phyloP scores from a whole-genome alignment of 805 yeast genomes.

The Saturnispora bothae region DNA sequence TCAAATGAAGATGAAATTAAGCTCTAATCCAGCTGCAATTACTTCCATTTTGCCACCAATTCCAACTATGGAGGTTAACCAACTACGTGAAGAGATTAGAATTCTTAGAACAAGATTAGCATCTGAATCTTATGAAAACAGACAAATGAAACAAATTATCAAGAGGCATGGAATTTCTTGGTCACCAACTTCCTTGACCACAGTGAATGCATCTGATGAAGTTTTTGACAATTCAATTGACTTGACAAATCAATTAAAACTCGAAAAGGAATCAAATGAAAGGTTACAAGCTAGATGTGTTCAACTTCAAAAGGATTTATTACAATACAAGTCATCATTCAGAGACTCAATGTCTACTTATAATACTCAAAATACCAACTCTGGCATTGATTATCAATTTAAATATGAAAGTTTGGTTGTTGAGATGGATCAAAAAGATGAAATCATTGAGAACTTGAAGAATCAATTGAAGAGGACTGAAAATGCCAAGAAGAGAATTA shows the following conservation, averaged over 20 bases:
- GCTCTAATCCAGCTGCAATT: slow-evolving; percentile 17
- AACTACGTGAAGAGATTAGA: slow-evolving; percentile 43
- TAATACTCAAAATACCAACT: slow-evolving; percentile 14
- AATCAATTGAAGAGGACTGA: slow-evolving; percentile 5
- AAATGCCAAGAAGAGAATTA: slow-evolving; percentile 5
- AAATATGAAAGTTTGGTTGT: slow-evolving; percentile 40
- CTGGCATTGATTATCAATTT: slow-evolving; percentile 27
- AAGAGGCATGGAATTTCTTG: slow-evolving; percentile 13
- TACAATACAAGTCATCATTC: slow-evolving; percentile 20
- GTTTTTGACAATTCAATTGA: slow-evolving; percentile 8
- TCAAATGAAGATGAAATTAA: slow-evolving; percentile 23
- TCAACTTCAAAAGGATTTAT: slow-evolving; percentile 27
- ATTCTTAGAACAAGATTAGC: slow-evolving; percentile 56
- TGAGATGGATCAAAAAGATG: slow-evolving; percentile 32
- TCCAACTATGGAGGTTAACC: slow-evolving; percentile 9
- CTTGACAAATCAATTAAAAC: slow-evolving; percentile 14
- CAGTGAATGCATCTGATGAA: slow-evolving; percentile 4
- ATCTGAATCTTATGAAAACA: slow-evolving; percentile 51
- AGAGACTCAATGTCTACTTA: slow-evolving; percentile 29
- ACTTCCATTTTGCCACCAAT: slow-evolving; percentile 6
- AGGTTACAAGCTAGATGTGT: slow-evolving; percentile 25
- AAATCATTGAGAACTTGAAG: slow-evolving; percentile 19
- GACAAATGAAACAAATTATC: slow-evolving; percentile 34
- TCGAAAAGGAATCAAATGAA: slow-evolving; percentile 24
- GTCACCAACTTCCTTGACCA: slow-evolving; percentile 6